Evolutionary conservation across 108 stramenopile genomes (phyloP).

Genomic region (Fistulifera solaris): DNA sequence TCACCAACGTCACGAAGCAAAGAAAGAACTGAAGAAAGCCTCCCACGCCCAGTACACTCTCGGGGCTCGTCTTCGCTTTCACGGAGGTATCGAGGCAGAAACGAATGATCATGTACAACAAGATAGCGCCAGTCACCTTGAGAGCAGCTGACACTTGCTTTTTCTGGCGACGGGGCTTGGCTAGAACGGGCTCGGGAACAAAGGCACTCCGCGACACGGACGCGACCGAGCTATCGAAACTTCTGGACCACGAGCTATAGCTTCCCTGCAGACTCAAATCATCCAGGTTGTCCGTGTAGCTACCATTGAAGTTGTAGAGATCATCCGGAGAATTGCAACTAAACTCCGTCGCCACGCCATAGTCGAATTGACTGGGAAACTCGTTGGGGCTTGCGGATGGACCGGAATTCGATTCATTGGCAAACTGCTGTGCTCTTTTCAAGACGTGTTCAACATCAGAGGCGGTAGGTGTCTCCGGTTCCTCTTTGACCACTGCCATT

Average conservation of each 20-base stretch:
- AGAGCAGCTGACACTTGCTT: no score
- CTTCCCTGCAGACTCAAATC: conserved; percentile 1
- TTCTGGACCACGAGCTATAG: not conserved
- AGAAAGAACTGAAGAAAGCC: no score
- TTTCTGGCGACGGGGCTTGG: no score
- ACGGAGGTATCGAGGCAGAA: no score
- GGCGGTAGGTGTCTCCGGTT: not conserved
- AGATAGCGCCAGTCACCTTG: no score
- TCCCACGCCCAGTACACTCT: no score
- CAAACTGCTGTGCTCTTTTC: not conserved
- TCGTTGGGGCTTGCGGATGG: not conserved
- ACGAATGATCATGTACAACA: no score
- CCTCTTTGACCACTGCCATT: not conserved
- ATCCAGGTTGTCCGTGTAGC: not conserved
- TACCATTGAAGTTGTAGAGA: not conserved
- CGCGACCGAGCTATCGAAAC: conserved; percentile 1
- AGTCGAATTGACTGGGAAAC: not conserved
- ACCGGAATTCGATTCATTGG: not conserved
- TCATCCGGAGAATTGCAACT: not conserved
- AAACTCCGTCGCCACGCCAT: not conserved
- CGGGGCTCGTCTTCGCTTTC: no score
- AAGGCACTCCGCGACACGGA: no score
- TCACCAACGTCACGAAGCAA: no score
- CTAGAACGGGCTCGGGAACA: no score
- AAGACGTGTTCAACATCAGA: not conserved